Percentiles rank a stretch among this genome's conserved stretches.
Conservation (phyloP, 2,329 filamentous ascomycete genomes). For the Eurotiales sp. region DNA sequence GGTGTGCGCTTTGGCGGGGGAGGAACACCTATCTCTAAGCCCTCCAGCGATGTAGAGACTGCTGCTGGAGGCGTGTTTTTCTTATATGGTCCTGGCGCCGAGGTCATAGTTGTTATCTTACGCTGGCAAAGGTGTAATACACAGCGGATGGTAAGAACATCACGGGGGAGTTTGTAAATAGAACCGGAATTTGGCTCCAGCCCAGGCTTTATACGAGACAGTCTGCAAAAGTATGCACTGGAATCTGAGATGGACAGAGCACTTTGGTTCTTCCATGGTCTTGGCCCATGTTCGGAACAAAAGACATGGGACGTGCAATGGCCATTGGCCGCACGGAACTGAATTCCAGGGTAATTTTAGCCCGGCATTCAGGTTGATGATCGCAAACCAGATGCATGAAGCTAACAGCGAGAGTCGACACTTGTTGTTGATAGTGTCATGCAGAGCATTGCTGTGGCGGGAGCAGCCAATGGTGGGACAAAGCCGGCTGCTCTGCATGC, state of each 20-base stretch:
- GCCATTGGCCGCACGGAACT: not conserved
- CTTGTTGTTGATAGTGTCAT: not conserved
- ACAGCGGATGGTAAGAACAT: too few relatives aligned
- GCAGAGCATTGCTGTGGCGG: slow-evolving; percentile 2
- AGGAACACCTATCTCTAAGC: slow-evolving; percentile 34
- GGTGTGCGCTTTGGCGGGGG: slow-evolving; percentile 27
- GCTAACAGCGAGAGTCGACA: too few relatives aligned
- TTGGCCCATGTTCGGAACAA: slow-evolving; percentile 3
- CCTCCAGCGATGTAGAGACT: slow-evolving; percentile 34
- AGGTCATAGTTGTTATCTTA: slow-evolving; percentile 8
- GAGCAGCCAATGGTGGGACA: slow-evolving; percentile 7
- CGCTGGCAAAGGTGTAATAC: not conserved
- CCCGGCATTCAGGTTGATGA: not conserved
- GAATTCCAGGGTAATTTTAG: slow-evolving; percentile 6
- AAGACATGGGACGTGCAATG: slow-evolving; percentile 3
- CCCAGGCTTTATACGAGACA: slow-evolving; percentile 2
- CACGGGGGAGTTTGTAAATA: too few relatives aligned
- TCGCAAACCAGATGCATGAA: not conserved
- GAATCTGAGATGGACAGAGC: too few relatives aligned
- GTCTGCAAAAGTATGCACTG: too few relatives aligned
- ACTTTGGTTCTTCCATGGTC: not conserved
- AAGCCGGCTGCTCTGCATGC: slow-evolving; percentile 3
- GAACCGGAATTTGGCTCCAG: not conserved
- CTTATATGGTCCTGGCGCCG: slow-evolving; percentile 18
- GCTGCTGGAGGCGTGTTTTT: slow-evolving; percentile 31